These are phyloP conservation scores for Lolium rigidum DNA, from an alignment of 176 grass and related monocot genomes.

Conservation along the genomic window DNA sequence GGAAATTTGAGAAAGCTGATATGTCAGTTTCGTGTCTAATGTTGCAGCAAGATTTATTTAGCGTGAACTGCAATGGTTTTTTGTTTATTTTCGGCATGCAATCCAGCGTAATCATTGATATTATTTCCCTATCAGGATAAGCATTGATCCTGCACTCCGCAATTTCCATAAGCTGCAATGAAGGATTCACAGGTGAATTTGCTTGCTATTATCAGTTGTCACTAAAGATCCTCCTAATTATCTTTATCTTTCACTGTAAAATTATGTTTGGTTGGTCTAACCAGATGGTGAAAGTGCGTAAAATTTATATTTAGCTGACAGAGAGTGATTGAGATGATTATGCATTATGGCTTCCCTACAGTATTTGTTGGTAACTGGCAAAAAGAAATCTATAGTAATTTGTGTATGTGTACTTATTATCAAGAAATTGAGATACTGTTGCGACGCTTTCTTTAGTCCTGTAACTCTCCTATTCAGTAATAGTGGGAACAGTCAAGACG, in stretches of 20 bases:
- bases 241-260: conserved; percentile 29
- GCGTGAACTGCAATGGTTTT: not conserved
- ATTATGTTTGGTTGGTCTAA: conserved; percentile 11
- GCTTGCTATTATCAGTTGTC: conserved; percentile 20
- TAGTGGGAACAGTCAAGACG: not conserved
- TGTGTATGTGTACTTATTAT: conserved; percentile 26
- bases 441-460: not conserved
- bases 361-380: not conserved
- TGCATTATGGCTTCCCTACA: conserved; percentile 14
- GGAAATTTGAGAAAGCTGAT: conserved; percentile 15
- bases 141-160: not conserved
- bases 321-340: not conserved
- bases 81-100: not conserved
- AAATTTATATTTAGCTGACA: conserved; percentile 6
- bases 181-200: conserved; percentile 63
- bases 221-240: not conserved
- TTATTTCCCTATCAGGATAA: conserved; percentile 37
- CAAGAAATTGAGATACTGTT: not conserved
- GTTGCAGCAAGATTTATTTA: not conserved
- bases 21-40: conserved; percentile 1
- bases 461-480: not conserved
- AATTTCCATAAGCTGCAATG: conserved; percentile 57
- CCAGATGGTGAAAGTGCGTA: conserved; percentile 2
- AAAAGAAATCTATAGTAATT: not conserved
- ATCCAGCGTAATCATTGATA: conserved; percentile 24